Evolutionary conservation across 768 basidiomycete species (phyloP), one percentile per base, ranked within the genome.

Genomic region (Dacryopinax spathularia): DNA sequence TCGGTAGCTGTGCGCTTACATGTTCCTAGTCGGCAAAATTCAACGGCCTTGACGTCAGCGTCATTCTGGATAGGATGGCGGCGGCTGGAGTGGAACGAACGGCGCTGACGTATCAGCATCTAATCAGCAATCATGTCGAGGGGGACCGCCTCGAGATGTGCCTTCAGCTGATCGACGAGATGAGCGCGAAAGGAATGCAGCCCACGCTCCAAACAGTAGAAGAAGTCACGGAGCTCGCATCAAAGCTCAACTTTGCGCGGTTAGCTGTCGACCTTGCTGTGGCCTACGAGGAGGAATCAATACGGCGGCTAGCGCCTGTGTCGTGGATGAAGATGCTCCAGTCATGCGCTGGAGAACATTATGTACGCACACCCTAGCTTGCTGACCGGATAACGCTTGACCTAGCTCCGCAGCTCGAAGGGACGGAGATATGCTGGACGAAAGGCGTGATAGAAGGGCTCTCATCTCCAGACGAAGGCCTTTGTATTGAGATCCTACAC

Each of bases 381-480:
- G n/a, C 44, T 35, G 9, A 33, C 29, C n/a, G 48, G n/a, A 43
- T 36, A 25, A 20, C 37, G 22, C 20, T 29, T 56, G 22, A 3
- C 29, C n/a, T 20, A 22, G 44, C 22, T 34, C 39, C 61, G 33
- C 22, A 59, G 13, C 10, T 60, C 10, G 44, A 34, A 2, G 15
- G 33, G 15, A 25, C 15, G 2, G 36, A 62, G 27, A 3, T 29
- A 27, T 63, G 20, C 44, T 65, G 93, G 90, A 75, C 78, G 12
- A 83, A 88, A 13, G 91, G 90, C 20, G 83, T 87, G 2, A 64
- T 76, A 29, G 69, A 72, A 59, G 82, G 82, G 15, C 43, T 93
- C 89, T 90, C 69, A 80, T 10, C 76, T 2, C 88, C 87, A 0
- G 85, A 88, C 66, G 89, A 93, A 75, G 90, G 91, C 0, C 72